Conservation (phyloP, 768 basidiomycete species). For the Gyrodon lividus region DNA sequence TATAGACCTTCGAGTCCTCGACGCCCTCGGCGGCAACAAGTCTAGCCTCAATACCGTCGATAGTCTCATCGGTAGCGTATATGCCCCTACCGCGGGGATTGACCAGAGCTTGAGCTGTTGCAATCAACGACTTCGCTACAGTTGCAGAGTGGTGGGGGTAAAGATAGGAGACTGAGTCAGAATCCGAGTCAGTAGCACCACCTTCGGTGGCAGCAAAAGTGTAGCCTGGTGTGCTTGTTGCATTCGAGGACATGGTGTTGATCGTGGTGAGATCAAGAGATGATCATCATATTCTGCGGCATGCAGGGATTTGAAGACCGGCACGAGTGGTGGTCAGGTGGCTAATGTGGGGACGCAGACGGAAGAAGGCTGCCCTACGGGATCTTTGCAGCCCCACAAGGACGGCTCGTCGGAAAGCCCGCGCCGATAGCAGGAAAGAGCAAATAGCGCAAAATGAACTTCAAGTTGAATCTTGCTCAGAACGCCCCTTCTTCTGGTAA, state of each 20-base stretch:
- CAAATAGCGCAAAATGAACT: neutral
- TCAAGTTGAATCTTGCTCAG: too few relatives aligned
- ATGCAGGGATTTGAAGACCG: neutral
- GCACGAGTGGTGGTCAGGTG: neutral
- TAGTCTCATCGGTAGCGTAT: slow-evolving; percentile 53
- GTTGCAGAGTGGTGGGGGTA: slow-evolving; percentile 41
- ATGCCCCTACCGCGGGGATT: slow-evolving; percentile 50
- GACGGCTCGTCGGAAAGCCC: neutral
- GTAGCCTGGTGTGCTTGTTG: slow-evolving; percentile 28
- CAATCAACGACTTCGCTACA: slow-evolving; percentile 43
- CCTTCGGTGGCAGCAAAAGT: slow-evolving; percentile 29
- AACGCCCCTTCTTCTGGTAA: neutral
- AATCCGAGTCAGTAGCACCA: slow-evolving; percentile 2
- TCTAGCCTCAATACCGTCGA: slow-evolving; percentile 41
- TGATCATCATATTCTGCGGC: neutral
- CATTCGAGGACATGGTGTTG: slow-evolving; percentile 19
- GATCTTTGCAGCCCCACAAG: neutral
- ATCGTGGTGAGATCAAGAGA: slow-evolving; percentile 4
- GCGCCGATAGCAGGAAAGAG: neutral
- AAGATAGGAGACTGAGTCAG: slow-evolving; percentile 29
- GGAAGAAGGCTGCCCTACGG: neutral
- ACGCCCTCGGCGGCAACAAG: slow-evolving; percentile 36
- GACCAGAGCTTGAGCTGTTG: slow-evolving; percentile 44
- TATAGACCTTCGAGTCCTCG: slow-evolving; percentile 21
- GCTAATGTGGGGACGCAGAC: neutral